A percentile compares a stretch with the other conserved stretches of the same genome.
phyloP scores from a whole-genome alignment of 371 early-diverging fungal genomes.

The Lichtheimia ramosa region DNA sequence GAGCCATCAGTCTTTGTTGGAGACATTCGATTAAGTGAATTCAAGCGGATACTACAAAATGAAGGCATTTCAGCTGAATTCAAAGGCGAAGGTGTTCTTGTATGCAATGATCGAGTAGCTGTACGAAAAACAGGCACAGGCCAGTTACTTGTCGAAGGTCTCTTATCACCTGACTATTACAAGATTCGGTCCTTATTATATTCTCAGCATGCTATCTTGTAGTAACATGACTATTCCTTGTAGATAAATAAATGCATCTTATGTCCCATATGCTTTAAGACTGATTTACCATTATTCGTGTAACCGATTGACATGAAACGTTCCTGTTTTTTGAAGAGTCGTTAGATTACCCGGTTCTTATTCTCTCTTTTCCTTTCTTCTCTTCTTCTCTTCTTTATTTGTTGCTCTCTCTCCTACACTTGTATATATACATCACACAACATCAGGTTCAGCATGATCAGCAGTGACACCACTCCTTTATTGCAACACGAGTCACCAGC shows the following conservation, averaged over 20 bases:
- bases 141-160: slow-evolving; percentile 59
- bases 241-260: too few relatives aligned
- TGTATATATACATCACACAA: background rate
- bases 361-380: background rate
- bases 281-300: too few relatives aligned
- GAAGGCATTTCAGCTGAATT: slow-evolving; percentile 85
- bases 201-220: slow-evolving; percentile 64
- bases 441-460: too few relatives aligned
- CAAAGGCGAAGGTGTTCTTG: slow-evolving; percentile 79
- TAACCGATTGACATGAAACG: too few relatives aligned
- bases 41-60: slow-evolving; percentile 66
- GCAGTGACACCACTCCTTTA: too few relatives aligned
- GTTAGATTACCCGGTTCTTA: too few relatives aligned
- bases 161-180: slow-evolving; percentile 60
- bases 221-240: slow-evolving; percentile 22
- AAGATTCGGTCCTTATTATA: slow-evolving; percentile 63
- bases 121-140: slow-evolving; percentile 68
- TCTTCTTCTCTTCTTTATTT: background rate
- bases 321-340: too few relatives aligned
- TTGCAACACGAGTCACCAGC: too few relatives aligned
- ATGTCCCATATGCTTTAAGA: too few relatives aligned
- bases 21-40: slow-evolving; percentile 81
- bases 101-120: slow-evolving; percentile 80
- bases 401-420: background rate
- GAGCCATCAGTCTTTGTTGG: slow-evolving; percentile 83